Evolutionary conservation across 2,329 filamentous ascomycete genomes (phyloP).

Genomic region (Paraconiothyrium sp.): DNA sequence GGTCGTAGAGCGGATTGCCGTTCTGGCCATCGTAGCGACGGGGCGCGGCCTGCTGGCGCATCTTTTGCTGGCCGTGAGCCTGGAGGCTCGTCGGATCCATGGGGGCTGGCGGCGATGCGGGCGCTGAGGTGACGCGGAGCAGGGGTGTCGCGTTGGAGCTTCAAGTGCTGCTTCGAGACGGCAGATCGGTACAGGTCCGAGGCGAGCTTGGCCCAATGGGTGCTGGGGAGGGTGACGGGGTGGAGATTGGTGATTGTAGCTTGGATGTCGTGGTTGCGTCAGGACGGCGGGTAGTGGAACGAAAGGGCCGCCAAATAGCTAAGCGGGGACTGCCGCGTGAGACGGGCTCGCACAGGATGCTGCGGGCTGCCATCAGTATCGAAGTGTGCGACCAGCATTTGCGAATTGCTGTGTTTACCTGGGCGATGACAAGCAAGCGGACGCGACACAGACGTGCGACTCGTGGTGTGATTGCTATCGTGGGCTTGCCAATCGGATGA

Average conservation of each 20-base stretch:
- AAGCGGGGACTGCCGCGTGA: constrained; percentile 33
- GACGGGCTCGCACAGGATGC: constrained; percentile 17
- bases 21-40: constrained; percentile 61
- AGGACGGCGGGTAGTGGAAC: constrained; percentile 45
- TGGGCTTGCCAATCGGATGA: constrained; percentile 36
- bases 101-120: constrained; percentile 29
- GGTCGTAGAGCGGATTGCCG: constrained; percentile 59
- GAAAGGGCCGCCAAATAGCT: constrained; percentile 31
- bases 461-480: constrained; percentile 24
- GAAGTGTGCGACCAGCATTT: constrained; percentile 21
- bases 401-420: constrained; percentile 32
- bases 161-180: constrained; percentile 22
- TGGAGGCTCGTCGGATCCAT: constrained; percentile 52
- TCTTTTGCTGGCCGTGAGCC: constrained; percentile 49
- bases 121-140: constrained; percentile 46
- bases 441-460: constrained; percentile 18
- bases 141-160: constrained; percentile 32
- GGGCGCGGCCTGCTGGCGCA: constrained; percentile 47
- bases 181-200: constrained; percentile 32
- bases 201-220: constrained; percentile 39
- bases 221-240: constrained; percentile 27
- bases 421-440: constrained; percentile 12
- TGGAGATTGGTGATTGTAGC: constrained; percentile 41
- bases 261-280: constrained; percentile 44
- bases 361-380: constrained; percentile 26